Conservation (phyloP, 2,329 filamentous ascomycete species). For the Fusarium foetens region DNA sequence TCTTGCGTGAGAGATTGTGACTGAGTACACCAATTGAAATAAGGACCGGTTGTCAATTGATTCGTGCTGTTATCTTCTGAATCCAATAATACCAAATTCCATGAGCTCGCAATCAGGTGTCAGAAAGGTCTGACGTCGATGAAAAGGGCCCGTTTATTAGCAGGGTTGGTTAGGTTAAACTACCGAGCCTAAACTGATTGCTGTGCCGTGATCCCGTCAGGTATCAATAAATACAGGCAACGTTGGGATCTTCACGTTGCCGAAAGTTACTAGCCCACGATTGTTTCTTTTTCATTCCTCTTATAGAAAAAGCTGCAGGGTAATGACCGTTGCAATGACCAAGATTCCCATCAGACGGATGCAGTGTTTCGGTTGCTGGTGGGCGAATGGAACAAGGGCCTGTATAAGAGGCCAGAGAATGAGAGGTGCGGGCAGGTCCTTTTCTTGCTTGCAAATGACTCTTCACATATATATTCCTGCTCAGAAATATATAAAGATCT, state of each 20-base stretch:
- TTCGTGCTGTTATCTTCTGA: conserved; percentile 2
- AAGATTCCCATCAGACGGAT: conserved; percentile 15
- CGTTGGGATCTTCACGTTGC: background rate
- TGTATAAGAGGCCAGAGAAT: background rate
- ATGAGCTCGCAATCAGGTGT: conserved; percentile 3
- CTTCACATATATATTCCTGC: too few species aligned
- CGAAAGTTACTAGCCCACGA: background rate
- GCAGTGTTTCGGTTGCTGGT: conserved; percentile 20
- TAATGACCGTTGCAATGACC: conserved; percentile 22
- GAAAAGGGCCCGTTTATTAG: conserved; percentile 16
- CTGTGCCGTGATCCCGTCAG: conserved; percentile 25
- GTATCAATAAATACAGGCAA: conserved; percentile 11
- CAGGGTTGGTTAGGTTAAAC: background rate
- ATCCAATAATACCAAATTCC: background rate
- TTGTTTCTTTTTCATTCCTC: background rate
- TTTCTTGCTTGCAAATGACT: background rate
- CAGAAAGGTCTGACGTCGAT: conserved; percentile 24
- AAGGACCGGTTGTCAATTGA: conserved; percentile 12
- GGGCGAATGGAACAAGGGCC: conserved; percentile 6
- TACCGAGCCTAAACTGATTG: conserved; percentile 12
- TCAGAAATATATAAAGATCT: background rate
- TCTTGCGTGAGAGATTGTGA: background rate
- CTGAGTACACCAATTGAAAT: background rate
- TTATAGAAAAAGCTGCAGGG: background rate
- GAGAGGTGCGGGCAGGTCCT: background rate